Evolutionary conservation across 225 moss, liverwort and hornwort species (phyloP), one percentile per base, ranked within the genome.

Genomic region (Pseudisothecium myosuroides): DNA sequence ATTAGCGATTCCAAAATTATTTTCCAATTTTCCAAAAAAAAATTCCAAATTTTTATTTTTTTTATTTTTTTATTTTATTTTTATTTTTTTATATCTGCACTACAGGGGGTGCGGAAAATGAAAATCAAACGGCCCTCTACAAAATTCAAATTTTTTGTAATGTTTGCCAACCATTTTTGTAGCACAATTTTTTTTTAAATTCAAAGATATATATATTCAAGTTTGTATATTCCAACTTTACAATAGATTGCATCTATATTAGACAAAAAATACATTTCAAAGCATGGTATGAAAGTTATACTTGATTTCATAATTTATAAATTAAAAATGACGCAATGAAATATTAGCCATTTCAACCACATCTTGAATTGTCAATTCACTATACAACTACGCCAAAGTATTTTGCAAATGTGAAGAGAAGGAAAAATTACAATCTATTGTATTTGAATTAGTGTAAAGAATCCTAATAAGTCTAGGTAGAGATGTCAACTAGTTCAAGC

Each of bases 391-490:
- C 0, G 1, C 29, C 28, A 47, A 47, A 47, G 10, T 29, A 45
- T 74, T 74, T 74, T 45, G 17, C 2, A 74, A 1, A 39, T 69
- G 17, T 6, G 4, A 67, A 37, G 7, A 28, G 17, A 28, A 74
- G 74, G 6, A 74, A 74, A 74, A 74, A 31, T 7, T 19, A 74
- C 4, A 11, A 74, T 47, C 18, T 47, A 18, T 47, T 47, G 6
- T 11, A 31, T 2, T 47, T 29, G 11, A 29, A 31, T 0, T 47
- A 0, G 0, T 19, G 0, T 74, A 74, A 74, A 3, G 2, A 45
- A 73, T 17, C 4, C 10, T 27, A 71, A 9, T 15, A 29, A 45
- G 17, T 73, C 2, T 45, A 28, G 17, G 17, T 20, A 75, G 31
- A 19, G 1, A 75, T 49, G 7, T 32, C 32, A 49, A 31, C 1